Evolutionary conservation across 208 protist genomes (phyloP), one percentile per base, ranked within the genome.

Genomic region (Acanthamoeba quina): DNA sequence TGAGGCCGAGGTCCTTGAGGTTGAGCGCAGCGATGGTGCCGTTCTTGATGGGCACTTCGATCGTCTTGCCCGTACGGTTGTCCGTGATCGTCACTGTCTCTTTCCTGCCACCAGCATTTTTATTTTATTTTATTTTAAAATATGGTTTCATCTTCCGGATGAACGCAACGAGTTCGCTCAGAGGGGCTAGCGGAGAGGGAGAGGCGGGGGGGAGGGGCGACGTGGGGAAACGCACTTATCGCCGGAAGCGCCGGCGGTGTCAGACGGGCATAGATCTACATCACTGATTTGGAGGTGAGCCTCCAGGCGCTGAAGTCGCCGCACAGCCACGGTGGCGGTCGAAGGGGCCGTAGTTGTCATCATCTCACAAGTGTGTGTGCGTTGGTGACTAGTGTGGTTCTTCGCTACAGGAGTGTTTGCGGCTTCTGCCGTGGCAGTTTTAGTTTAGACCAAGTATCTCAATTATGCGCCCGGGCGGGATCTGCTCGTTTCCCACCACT

Each of bases 31-130:
- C 90, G 6, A 96, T 31, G 26, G 85, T 94, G 31, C 86, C 93
- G 83, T 96, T 93, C 54, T 95, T 92, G 41, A 96, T 96, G 41
- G 89, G 89, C 3, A 96, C 54, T 41, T 96, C 70, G 34, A 93
- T 88, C 29, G 41, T 89, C 85, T 96, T 96, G 24, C 95, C 95
- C 26, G 94, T 96, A 76, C 95, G 93, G 88, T 96, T 96, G 91
- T 96, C 95, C n/a, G 26, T 88, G 70, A 96, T 76, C 11, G 95
- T 91, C 58, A 96, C 37, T 5, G 95, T 95, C 10, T 90, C 92
- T 54, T 94, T 95, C 47, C 92, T 94, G 44, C n/a, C n/a, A n/a
- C n/a, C n/a, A n/a, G n/a, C n/a, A n/a, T n/a, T n/a, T n/a, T n/a
- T n/a, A n/a, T n/a, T n/a, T n/a, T n/a, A n/a, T n/a, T n/a, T n/a